Base-by-base conservation (phyloP, 106 monocot species). In the Platanthera guangdongensis region DNA sequence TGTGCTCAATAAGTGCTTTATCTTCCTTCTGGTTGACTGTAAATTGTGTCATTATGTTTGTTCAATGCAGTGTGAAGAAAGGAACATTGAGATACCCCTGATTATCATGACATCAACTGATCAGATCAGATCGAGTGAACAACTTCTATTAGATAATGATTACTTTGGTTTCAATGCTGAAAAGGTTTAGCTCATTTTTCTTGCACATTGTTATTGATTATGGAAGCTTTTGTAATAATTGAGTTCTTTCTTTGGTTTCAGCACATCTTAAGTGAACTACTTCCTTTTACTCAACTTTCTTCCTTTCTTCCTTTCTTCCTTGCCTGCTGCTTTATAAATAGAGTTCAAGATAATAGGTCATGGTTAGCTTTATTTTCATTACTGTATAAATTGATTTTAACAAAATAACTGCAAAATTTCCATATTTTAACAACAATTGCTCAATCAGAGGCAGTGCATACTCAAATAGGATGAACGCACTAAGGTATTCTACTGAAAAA, bases 31-130 rank as follows among this genome's bases (percentile, higher is more conserved):
- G 22, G 0, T 22, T 51, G 49, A 50, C 9, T 72, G 51, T 72
- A 22, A 72, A 72, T 50, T 72, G 9, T 22, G 22, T 19, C 21
- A 9, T 21, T 51, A 50, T 50, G 18, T 19, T 72, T 72, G 21
- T 51, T 0, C 9, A 19, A 72, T 72, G 72, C 51, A 72, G 72
- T 72, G 8, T 72, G 72, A 51, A 72, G 72, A 72, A 72, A 72
- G 10, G 8, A 21, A 21, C 16, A 19, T 47, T 72, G 72, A 72
- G 72, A 72, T 51, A 50, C 72, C 72, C 50, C 10, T 72, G 22
- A 72, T 72, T 51, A 51, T 72, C 0, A 5, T 72, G 51, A 51
- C 72, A 51, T 72, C 72, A 72, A 51, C 49, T 50, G 18, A 15
- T 72, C 72, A 19, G 49, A 19, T 15, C 12, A 21, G 18, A 11